Evolutionary conservation across 768 basidiomycete genomes (phyloP), one percentile per base, ranked within the genome.

Genomic region (Cystofilobasidium capitatum): DNA sequence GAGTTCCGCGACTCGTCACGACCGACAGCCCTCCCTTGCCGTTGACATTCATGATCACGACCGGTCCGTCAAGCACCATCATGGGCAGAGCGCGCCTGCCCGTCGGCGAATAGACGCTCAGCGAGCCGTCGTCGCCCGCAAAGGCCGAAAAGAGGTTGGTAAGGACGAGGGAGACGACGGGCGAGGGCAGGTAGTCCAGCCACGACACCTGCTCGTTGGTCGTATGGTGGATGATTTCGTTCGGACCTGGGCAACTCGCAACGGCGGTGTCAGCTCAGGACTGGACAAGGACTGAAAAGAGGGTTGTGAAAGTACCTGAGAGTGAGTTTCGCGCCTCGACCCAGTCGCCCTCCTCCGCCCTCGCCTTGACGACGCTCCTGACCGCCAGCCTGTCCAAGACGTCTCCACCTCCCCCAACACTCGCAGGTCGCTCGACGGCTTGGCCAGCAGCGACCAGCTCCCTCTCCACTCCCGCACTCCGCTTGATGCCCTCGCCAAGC

Each of bases 181-280:
- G 85, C 2, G 83, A 83, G 1, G 88, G 84, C 10, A 94, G 73
- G 77, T 88, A 98, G 76, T 97, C 93, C 51, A 93, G 77, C 91
- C 93, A 98, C 63, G 88, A 14, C 85, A 87, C 67, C 86, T 69
- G 29, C 72, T 73, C 62, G 83, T 78, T 85, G 85, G 39, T 82
- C 81, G 72, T 79, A 82, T 63, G n/a, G 83, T 78, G 67, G 8
- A 82, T 78, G 20, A 97, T 81, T 72, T 91, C 90, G 22, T 83
- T 82, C 5, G 81, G 80, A n/a, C 82, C 87, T 85, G 66, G 10
- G 35, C 65, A 39, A 22, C 22, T 13, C 36, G 42, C 22, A 49
- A 45, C 31, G 10, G 17, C 2, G 7, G 3, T 16, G 22, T 14
- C 39, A 58, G 33, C 0, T 40, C 24, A 65, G 51, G 22, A 22